These are phyloP conservation scores for Ustilago esculenta DNA, from an alignment of 1,284 basidiomycete genomes.

Conservation along the genomic window DNA sequence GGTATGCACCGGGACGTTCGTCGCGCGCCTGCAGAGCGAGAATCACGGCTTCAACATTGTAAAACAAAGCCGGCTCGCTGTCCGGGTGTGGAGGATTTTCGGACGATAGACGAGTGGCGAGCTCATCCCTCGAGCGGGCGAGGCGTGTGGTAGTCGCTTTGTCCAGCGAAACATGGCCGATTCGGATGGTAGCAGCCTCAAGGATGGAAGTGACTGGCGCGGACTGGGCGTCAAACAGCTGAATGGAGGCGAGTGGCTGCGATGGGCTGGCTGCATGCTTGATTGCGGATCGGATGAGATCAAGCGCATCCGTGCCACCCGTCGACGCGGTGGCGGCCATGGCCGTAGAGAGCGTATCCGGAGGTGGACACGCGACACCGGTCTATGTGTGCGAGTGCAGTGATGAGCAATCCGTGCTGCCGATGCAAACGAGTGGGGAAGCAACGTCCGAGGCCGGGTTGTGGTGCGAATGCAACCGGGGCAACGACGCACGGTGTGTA, in stretches of 20 bases:
- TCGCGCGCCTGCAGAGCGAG: slow-evolving; percentile 57
- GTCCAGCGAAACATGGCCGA: slow-evolving; percentile 20
- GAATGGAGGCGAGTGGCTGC: slow-evolving; percentile 24
- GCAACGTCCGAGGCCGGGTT: no score
- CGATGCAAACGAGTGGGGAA: no score
- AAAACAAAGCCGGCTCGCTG: slow-evolving; percentile 47
- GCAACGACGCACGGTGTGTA: no score
- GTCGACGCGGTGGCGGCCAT: slow-evolving; percentile 20
- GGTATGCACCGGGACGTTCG: slow-evolving; percentile 59
- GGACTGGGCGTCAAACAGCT: slow-evolving; percentile 25
- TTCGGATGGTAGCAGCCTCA: slow-evolving; percentile 15
- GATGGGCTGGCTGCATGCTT: neutral
- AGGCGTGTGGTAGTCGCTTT: slow-evolving; percentile 34
- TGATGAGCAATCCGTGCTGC: no score
- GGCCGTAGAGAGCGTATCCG: neutral
- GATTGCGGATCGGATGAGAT: slow-evolving; percentile 41
- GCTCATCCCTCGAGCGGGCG: slow-evolving; percentile 38
- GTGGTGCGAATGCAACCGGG: no score
- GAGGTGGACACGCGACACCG: neutral
- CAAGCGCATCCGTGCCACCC: slow-evolving; percentile 24
- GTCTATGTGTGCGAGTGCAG: neutral
- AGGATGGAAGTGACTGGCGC: slow-evolving; percentile 21
- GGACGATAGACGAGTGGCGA: slow-evolving; percentile 22
- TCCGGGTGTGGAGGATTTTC: slow-evolving; percentile 22
- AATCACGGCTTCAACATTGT: slow-evolving; percentile 56